These are phyloP conservation scores for Rhodotorula paludigena DNA, from an alignment of 768 basidiomycete species.

Conservation along the genomic window DNA sequence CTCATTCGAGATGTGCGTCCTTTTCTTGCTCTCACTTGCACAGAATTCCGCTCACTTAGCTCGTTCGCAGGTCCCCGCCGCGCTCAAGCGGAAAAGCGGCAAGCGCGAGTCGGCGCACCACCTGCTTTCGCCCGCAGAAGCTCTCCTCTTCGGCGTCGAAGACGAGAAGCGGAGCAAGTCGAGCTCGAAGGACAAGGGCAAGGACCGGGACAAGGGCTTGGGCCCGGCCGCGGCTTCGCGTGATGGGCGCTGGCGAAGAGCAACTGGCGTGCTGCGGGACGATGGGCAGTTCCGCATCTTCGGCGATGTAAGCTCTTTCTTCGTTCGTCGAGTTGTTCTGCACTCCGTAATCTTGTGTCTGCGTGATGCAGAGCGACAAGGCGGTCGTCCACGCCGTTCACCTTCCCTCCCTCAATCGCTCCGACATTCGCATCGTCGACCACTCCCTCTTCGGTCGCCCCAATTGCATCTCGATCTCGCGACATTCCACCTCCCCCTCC, in stretches of 20 bases:
- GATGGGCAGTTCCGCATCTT: conserved; percentile 33
- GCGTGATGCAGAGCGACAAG: conserved; percentile 16
- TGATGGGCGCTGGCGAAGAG: conserved; percentile 23
- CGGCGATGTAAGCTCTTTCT: conserved; percentile 17
- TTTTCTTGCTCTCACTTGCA: neutral
- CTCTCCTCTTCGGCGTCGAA: conserved; percentile 24
- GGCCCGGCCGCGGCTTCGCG: conserved; percentile 4
- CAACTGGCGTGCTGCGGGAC: conserved; percentile 30
- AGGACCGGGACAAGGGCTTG: conserved; percentile 2
- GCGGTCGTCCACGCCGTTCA: conserved; percentile 28
- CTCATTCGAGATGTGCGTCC: conserved; percentile 22
- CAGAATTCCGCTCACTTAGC: neutral
- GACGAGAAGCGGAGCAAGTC: conserved; percentile 13
- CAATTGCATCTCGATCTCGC: conserved; percentile 68
- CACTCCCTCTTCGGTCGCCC: conserved; percentile 70
- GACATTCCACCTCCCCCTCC: conserved; percentile 46
- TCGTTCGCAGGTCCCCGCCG: conserved; percentile 24
- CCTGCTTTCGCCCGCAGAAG: conserved; percentile 34
- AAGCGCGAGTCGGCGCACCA: conserved; percentile 35
- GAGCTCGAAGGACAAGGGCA: conserved; percentile 21
- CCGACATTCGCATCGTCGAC: conserved; percentile 73
- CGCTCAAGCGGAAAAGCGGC: conserved; percentile 31
- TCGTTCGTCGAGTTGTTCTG: no score
- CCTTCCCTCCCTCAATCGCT: conserved; percentile 50
- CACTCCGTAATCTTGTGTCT: neutral